Base-by-base conservation (phyloP, 495 filamentous ascomycete species). In the Amniculicola lignicola region DNA sequence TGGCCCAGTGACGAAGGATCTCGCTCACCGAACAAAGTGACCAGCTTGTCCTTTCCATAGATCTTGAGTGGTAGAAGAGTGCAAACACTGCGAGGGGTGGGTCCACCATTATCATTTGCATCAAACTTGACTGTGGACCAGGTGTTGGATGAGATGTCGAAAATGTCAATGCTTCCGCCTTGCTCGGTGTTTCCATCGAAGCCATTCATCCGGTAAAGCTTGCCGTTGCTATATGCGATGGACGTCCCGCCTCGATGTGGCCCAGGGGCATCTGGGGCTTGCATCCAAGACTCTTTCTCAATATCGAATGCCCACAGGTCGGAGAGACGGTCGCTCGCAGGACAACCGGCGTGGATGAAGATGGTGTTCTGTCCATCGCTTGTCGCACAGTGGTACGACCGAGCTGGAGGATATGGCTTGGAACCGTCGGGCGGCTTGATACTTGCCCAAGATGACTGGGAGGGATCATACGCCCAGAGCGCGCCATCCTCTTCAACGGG, bases 231-330 rank as follows among this genome's bases (percentile, higher is more conserved):
- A 41, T 82, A 75, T 0, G 82, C 76, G 28, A 93, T 77, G 0
- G 79, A 77, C 0, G 86, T 72, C 0, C 85, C 87, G 11, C 82
- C 83, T 2, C 85, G 76, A 0, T 78, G 66, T 0, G 79, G 75
- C 12, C 77, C 81, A 0, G 85, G 85, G 0, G 84, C 84, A 15
- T 77, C 59, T 0, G 83, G 74, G 24, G 84, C 74, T 39, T 81
- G 74, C 33, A 74, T 77, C 88, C 88, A 93, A 0, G 72, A 65
- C 25, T 74, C 63, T 21, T 69, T 72, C 28, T 67, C 70, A 9
- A 90, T 57, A 62, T 83, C 79, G 64, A 90, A 90, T 0, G 79
- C 77, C 88, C 88, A 91, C 0, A 89, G 64, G 67, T 91, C 88
- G 3, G 73, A 67, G 1, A 83, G 72, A 12, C 84, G 71, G 14